A percentile compares a stretch with the other conserved stretches of the same genome.
Conservation (phyloP, 2,329 filamentous ascomycete species). For the Hymenoscyphus albidus region DNA sequence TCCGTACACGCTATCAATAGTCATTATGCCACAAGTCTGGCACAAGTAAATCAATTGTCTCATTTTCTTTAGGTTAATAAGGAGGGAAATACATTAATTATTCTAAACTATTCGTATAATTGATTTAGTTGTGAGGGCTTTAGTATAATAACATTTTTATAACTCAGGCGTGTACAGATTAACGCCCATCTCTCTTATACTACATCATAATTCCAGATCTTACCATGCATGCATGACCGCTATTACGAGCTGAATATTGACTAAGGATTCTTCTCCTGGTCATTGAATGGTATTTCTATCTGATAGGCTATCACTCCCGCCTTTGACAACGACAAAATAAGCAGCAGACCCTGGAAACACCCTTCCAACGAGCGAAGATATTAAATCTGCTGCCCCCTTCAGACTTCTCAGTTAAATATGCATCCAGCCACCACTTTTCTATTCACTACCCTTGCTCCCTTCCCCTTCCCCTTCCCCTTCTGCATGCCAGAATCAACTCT, state of each 20-base stretch:
- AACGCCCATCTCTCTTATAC: not conserved
- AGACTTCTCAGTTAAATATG: too few relatives aligned
- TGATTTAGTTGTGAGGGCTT: too few relatives aligned
- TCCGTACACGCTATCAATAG: too few relatives aligned
- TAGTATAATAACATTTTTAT: too few relatives aligned
- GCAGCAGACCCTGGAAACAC: not conserved
- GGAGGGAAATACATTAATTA: too few relatives aligned
- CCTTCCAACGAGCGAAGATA: not conserved
- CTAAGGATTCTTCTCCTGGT: not conserved
- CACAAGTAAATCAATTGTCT: too few relatives aligned
- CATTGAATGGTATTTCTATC: not conserved
- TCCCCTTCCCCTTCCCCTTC: not conserved
- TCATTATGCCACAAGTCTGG: too few relatives aligned
- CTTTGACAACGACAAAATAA: not conserved
- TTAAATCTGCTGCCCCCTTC: not conserved
- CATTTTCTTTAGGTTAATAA: too few relatives aligned
- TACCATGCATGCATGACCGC: not conserved
- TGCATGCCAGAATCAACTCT: too few relatives aligned
- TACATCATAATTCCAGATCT: not conserved
- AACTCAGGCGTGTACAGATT: too few relatives aligned
- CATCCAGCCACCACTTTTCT: too few relatives aligned
- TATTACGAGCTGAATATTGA: not conserved
- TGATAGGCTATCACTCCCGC: not conserved
- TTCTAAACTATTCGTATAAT: too few relatives aligned
- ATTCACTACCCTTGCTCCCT: not conserved